Base-by-base conservation (phyloP, 2,329 filamentous ascomycete species). In the Aspergillus neoniger region DNA sequence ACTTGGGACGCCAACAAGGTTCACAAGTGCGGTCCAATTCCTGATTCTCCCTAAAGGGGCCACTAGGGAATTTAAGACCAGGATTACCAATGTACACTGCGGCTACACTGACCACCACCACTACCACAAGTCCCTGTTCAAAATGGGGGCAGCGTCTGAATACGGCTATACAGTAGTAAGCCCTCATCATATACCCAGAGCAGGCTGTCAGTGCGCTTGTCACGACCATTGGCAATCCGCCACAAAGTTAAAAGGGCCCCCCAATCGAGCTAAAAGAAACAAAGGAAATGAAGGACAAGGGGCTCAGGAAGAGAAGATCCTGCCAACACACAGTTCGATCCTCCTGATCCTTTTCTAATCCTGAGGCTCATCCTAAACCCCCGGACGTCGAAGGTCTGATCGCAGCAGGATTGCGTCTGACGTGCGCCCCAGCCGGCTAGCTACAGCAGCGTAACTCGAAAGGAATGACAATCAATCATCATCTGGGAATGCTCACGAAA, bases 391-490 rank as follows among this genome's bases (percentile, higher is more conserved):
- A 55, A 43, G 53, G 53, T 55, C 53, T 55, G 53, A 55, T 55
- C 53, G 53, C 53, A 23, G 53, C n/a, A 55, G 53, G 53, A 55
- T 47, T 44, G 53, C 53, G 44, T 55, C 39, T 55, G 39, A 55
- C 39, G 41, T 43, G 36, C 41, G 23, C 53, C 39, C 53, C 53
- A 41, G 53, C 38, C 53, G 39, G 53, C 39, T 32, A 55, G 39
- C 53, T 55, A 55, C 52, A 55, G 52, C 39, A 19, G 51, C 12
- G 15, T 15, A 54, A 30, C 30, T 36, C 10, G 30, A 36, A 36
- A 5, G 30, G 12, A 30, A 30, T 30, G 28, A 12, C 28, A 30
- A 30, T 30, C 28, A 30, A 30, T 14, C 30, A 36, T 54, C 51
- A 9, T 48, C 15, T 48, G 44, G 44, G 12, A 14, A 8, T 14